Evolutionary conservation across 2,329 filamentous ascomycete species (phyloP), one percentile per base, ranked within the genome.

Genomic region (Graphilbum sp.): DNA sequence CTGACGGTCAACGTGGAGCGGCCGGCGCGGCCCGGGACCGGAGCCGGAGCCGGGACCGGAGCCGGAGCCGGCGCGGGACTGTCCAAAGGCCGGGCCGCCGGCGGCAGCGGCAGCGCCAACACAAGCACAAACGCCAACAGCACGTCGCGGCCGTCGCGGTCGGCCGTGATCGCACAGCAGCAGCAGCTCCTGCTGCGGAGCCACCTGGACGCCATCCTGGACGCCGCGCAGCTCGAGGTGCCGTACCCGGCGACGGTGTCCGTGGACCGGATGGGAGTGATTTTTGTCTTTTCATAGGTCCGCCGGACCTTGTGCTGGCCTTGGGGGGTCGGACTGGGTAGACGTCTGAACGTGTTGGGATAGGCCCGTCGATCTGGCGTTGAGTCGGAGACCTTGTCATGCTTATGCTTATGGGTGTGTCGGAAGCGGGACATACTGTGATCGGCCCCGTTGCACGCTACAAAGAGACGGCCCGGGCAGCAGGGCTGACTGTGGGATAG

Each of bases 171-270:
- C 45, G 87, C 80, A 43, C 63, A 81, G 46, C 82, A 93, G 59
- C 87, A 95, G 54, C 84, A 92, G 55, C 75, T 85, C 57, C 56
- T 98, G 47, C 60, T 96, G 41, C 80, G 76, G 53, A 84, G 79
- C 41, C 90, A 98, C 59, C 57, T 95, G 50, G 90, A 98, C 58
- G 76, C 76, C 4, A 77, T 98, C 42, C 71, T 82, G 51, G 88
- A 96, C 59, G 76, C 95, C 47, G 80, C 80, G n/a, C 61, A 96
- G 51, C 57, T 98, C 47, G 85, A 95, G 61, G 67, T 73, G 46
- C 90, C 90, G 19, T 95, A 93, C 56, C 81, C 80, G 5, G 95
- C 96, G 84, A 80, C 87, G 25, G 67, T 96, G 36, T 92, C 82
- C 47, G 87, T 81, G 38, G 90, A 98, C 63, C 68, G 88, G 49